Conservation (phyloP, 345 rosid genomes). For the Ceriops decandra region DNA sequence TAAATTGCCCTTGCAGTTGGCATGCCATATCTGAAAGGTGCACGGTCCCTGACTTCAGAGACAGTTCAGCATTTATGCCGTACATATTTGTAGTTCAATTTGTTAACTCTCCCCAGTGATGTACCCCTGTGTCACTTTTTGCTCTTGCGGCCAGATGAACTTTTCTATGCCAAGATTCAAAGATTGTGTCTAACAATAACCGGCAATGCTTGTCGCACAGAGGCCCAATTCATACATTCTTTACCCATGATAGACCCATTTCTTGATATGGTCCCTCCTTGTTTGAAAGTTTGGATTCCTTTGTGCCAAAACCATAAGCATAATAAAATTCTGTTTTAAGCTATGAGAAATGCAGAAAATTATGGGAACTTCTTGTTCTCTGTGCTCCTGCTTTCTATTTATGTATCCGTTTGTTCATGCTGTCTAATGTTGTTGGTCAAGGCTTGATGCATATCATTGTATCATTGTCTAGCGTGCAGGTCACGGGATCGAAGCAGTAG, state of each 20-base stretch:
- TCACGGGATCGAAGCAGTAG: slow-evolving; percentile 23
- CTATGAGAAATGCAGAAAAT: background rate
- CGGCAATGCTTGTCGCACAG: background rate
- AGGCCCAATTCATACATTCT: too few relatives aligned
- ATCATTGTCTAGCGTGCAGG: slow-evolving; percentile 19
- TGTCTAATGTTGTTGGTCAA: background rate
- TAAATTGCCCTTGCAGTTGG: too few relatives aligned
- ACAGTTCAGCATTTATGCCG: too few relatives aligned
- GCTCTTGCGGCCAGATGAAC: too few relatives aligned
- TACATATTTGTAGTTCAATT: too few relatives aligned
- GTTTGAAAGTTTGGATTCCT: background rate
- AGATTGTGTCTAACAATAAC: background rate
- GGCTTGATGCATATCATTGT: slow-evolving; percentile 2
- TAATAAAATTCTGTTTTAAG: too few relatives aligned
- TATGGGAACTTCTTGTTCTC: background rate
- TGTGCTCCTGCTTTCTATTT: background rate
- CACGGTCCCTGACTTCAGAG: too few relatives aligned
- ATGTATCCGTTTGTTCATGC: background rate
- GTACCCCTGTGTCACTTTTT: too few relatives aligned
- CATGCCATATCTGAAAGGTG: too few relatives aligned
- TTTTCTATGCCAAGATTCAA: background rate
- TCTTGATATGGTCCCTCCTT: background rate
- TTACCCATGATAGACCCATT: background rate
- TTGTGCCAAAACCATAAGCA: background rate
- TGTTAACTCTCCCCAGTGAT: too few relatives aligned